These are phyloP conservation scores for Globisporangium emineosum DNA, from an alignment of 352 stramenopile genomes.

Conservation along the genomic window DNA sequence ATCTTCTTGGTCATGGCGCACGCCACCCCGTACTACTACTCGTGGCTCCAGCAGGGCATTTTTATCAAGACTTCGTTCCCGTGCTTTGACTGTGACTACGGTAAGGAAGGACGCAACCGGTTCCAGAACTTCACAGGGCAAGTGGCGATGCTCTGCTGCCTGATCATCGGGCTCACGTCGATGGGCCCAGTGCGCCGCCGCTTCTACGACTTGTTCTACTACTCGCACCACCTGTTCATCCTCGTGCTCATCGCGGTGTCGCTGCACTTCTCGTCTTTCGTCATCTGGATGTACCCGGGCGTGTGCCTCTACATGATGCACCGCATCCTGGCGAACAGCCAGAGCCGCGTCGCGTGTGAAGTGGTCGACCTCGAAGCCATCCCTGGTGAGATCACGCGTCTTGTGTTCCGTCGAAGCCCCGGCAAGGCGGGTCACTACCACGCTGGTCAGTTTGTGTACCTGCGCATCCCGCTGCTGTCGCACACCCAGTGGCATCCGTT, in stretches of 20 bases:
- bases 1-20: slow-evolving; percentile 63
- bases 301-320: slow-evolving; percentile 83
- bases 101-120: slow-evolving; percentile 51
- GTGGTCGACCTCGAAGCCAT: slow-evolving; percentile 83
- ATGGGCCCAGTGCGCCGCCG: slow-evolving; percentile 63
- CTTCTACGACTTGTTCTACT: slow-evolving; percentile 88
- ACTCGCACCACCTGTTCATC: slow-evolving; percentile 86
- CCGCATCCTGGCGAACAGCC: slow-evolving; percentile 65
- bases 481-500: slow-evolving; percentile 82
- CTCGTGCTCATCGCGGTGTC: slow-evolving; percentile 62
- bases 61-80: slow-evolving; percentile 58
- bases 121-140: slow-evolving; percentile 78
- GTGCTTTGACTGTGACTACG: slow-evolving; percentile 71
- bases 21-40: slow-evolving; percentile 70
- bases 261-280: slow-evolving; percentile 76
- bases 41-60: slow-evolving; percentile 53
- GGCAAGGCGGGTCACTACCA: slow-evolving; percentile 80
- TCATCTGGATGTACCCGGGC: slow-evolving; percentile 83
- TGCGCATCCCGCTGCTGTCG: slow-evolving; percentile 70
- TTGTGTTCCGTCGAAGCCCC: slow-evolving; percentile 72
- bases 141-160: slow-evolving; percentile 59
- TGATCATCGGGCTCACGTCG: slow-evolving; percentile 78
- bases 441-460: slow-evolving; percentile 77
- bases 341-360: slow-evolving; percentile 69
- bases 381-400: slow-evolving; percentile 75